Evolutionary conservation across 306 rosid genomes (phyloP).

Genomic region (Sindora glabra): DNA sequence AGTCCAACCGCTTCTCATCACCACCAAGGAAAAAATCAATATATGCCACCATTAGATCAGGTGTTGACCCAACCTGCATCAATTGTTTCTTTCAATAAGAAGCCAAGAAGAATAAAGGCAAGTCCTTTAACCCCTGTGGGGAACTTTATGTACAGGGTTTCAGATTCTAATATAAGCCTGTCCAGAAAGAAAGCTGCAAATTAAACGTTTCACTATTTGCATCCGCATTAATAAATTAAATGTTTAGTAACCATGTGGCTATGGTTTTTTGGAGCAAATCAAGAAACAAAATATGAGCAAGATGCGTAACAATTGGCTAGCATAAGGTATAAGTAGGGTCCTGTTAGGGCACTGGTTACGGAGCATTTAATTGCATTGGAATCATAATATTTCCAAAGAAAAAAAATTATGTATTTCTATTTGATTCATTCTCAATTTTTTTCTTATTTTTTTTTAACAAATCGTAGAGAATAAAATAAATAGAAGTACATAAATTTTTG

Average conservation of each 20-base stretch:
- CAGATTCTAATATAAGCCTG: background rate
- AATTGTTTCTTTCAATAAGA: conserved; percentile 16
- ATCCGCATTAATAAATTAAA: conserved; percentile 11
- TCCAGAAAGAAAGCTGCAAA: background rate
- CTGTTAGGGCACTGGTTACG: too few species aligned
- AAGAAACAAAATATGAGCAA: conserved; percentile 7
- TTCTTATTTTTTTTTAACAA: too few species aligned
- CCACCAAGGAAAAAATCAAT: conserved; percentile 99
- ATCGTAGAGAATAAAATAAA: too few species aligned
- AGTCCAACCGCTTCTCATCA: conserved; percentile 90
- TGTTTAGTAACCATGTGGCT: background rate
- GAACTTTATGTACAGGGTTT: conserved; percentile 1
- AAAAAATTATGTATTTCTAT: too few species aligned
- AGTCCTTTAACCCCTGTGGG: conserved; percentile 3
- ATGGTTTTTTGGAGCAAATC: conserved; percentile 4
- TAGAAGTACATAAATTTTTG: too few species aligned
- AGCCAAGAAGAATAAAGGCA: background rate
- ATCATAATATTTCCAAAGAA: too few species aligned
- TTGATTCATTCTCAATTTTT: too few species aligned
- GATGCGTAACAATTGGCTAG: too few species aligned
- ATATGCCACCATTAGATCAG: conserved; percentile 89
- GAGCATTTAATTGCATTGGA: too few species aligned
- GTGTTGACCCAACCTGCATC: conserved; percentile 91
- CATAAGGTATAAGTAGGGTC: too few species aligned
- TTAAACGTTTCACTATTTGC: background rate